Evolutionary conservation across 2,329 filamentous ascomycete species (phyloP).

Genomic region (Fusarium armeniacum): DNA sequence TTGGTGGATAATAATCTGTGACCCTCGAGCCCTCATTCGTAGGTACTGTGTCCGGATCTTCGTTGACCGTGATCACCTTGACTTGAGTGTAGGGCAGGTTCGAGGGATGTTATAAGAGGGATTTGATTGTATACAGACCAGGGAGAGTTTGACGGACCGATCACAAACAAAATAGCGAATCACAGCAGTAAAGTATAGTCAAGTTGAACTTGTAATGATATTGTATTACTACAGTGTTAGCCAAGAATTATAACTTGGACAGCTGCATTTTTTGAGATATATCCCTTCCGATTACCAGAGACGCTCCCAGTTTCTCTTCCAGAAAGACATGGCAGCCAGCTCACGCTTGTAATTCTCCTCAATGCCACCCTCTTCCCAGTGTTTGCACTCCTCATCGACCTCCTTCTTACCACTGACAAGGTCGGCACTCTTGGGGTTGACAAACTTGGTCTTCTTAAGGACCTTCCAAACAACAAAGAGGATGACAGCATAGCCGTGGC

Average conservation of each 20-base stretch:
- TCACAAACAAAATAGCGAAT: not conserved
- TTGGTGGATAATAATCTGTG: not conserved
- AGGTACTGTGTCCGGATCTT: not conserved
- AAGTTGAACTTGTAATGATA: slow-evolving; percentile 4
- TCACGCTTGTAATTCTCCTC: slow-evolving; percentile 60
- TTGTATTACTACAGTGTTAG: slow-evolving; percentile 1
- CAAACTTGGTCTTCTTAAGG: slow-evolving; percentile 64
- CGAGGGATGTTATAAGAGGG: accelerated
- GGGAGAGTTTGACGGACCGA: not conserved
- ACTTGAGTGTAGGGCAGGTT: too few relatives aligned
- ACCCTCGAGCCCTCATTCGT: accelerated
- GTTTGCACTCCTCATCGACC: slow-evolving; percentile 68
- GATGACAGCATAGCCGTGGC: slow-evolving; percentile 64
- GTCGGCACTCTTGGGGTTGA: slow-evolving; percentile 43
- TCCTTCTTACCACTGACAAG: slow-evolving; percentile 70
- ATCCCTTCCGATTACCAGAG: slow-evolving; percentile 53
- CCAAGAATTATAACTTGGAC: not conserved
- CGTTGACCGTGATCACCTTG: not conserved
- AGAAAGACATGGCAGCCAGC: slow-evolving; percentile 55
- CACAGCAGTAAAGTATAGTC: accelerated
- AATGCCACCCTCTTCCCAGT: slow-evolving; percentile 62
- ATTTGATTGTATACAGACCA: not conserved
- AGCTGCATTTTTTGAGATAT: slow-evolving; percentile 5
- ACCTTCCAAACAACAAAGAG: slow-evolving; percentile 65
- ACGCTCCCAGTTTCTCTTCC: slow-evolving; percentile 56